These are phyloP conservation scores for Debaryomyces castellii DNA, from an alignment of 805 yeast genomes.

Conservation along the genomic window DNA sequence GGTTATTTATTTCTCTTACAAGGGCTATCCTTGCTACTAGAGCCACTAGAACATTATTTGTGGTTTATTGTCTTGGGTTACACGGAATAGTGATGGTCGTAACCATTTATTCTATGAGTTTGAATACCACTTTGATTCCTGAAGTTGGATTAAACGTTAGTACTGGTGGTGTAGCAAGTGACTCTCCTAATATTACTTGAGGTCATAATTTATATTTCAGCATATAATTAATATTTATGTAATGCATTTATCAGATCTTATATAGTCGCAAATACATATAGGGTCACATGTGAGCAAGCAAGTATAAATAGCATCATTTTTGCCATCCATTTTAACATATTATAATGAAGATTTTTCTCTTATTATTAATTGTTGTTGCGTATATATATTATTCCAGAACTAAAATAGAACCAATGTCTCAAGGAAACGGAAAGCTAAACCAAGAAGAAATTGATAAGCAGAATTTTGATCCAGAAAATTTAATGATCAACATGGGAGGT, in stretches of 20 bases:
- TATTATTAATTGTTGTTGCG: neutral
- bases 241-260: neutral
- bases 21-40: slow-evolving; percentile 74
- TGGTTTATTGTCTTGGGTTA: slow-evolving; percentile 69
- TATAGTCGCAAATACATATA: neutral
- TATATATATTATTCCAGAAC: neutral
- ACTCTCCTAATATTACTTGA: slow-evolving; percentile 3
- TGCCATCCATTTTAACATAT: neutral
- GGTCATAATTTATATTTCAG: neutral
- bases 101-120: slow-evolving; percentile 52
- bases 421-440: neutral
- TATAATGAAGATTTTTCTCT: neutral
- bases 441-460: slow-evolving; percentile 9
- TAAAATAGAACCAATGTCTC: neutral
- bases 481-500: slow-evolving; percentile 33
- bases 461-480: slow-evolving; percentile 5
- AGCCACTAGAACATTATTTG: slow-evolving; percentile 67
- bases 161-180: slow-evolving; percentile 39
- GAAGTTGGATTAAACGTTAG: slow-evolving; percentile 42
- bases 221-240: neutral
- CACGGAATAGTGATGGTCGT: slow-evolving; percentile 72
- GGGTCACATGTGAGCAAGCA: slow-evolving; percentile 5
- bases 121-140: slow-evolving; percentile 45
- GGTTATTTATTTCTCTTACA: slow-evolving; percentile 71
- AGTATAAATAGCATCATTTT: neutral